A percentile compares a stretch with the other conserved stretches of the same genome.
These are phyloP conservation scores for Fusarium newnesense DNA, from an alignment of 2,329 filamentous ascomycete species.

Conservation along the genomic window DNA sequence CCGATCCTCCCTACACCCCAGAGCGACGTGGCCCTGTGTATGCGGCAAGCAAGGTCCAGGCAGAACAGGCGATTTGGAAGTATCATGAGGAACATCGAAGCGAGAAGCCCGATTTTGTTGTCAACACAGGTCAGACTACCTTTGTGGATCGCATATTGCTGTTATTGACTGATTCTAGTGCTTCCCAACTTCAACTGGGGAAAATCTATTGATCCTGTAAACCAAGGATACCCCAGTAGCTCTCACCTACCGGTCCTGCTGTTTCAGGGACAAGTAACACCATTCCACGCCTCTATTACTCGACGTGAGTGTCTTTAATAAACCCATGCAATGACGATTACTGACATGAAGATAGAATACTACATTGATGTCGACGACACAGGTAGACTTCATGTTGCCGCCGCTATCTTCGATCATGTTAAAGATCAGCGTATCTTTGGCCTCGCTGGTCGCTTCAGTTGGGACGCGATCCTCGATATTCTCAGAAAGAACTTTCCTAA, in stretches of 20 bases:
- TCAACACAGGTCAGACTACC: conserved; percentile 37
- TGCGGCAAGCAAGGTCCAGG: conserved; percentile 51
- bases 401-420: conserved; percentile 57
- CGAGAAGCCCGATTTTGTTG: conserved; percentile 42
- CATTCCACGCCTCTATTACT: not conserved
- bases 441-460: conserved; percentile 59
- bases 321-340: too few species aligned
- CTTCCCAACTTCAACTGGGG: conserved; percentile 47
- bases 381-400: conserved; percentile 64
- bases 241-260: conserved; percentile 30
- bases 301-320: conserved; percentile 3
- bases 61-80: conserved; percentile 53
- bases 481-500: conserved; percentile 38
- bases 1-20: conserved; percentile 47
- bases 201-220: conserved; percentile 19
- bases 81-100: conserved; percentile 40
- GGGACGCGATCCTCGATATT: conserved; percentile 52
- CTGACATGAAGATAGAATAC: conserved; percentile 48
- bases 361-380: conserved; percentile 59
- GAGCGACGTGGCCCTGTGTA: conserved; percentile 48
- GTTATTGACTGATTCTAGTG: conserved; percentile 3
- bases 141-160: too few species aligned
- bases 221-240: conserved; percentile 41
- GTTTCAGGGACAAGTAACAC: conserved; percentile 30
- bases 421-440: conserved; percentile 63